Evolutionary conservation across 192 early-diverging fungal genomes (phyloP).

Genomic region (Haplosporangium gracile): DNA sequence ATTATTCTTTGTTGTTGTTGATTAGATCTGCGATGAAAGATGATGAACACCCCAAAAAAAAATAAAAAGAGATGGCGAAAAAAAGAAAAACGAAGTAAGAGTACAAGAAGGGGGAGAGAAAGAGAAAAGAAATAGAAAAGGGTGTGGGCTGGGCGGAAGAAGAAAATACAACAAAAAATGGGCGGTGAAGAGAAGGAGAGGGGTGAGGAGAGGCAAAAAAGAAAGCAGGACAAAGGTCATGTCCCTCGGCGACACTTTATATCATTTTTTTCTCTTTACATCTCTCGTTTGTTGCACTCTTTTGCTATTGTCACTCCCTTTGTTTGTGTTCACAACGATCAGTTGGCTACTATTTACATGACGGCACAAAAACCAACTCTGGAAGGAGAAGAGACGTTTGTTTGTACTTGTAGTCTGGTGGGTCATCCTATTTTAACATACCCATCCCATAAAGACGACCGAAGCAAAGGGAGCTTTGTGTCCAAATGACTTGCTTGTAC

Average conservation of each 20-base stretch:
- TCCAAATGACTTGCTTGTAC: no score
- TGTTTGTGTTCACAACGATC: no score
- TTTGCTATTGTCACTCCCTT: no score
- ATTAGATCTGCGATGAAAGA: conserved; percentile 1
- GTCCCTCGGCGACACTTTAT: not conserved
- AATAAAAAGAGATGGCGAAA: conserved; percentile 4
- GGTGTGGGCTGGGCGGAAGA: not conserved
- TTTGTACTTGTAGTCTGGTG: no score
- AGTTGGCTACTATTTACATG: no score
- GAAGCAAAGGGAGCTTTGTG: no score
- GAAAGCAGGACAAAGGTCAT: not conserved
- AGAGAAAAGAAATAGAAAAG: not conserved
- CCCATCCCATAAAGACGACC: no score
- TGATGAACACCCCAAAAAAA: not conserved
- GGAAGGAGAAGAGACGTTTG: no score
- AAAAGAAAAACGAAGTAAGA: not conserved
- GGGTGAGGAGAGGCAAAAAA: not conserved
- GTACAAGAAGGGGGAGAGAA: not conserved
- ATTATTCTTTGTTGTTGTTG: not conserved
- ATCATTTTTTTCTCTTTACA: not conserved
- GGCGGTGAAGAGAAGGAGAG: not conserved
- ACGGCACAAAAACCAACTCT: no score
- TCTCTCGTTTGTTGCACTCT: not conserved
- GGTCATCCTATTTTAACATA: no score
- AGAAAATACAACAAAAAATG: not conserved